These are phyloP conservation scores for Psilocybe tampanensis DNA, from an alignment of 768 basidiomycete species.

Conservation along the genomic window DNA sequence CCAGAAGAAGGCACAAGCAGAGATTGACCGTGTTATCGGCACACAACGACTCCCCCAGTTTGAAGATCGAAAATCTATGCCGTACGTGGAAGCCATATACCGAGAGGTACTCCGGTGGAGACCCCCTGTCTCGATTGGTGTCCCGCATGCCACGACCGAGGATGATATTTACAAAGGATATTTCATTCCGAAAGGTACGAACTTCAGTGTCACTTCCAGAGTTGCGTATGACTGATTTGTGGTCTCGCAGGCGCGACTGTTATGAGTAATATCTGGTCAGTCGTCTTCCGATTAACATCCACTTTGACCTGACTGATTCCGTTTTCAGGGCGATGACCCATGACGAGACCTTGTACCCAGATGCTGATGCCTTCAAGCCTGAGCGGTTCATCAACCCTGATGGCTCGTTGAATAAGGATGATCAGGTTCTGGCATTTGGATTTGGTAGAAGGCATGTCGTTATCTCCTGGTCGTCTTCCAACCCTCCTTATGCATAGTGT, in stretches of 20 bases:
- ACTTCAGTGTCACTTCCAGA: neutral
- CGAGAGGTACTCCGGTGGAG: conserved; percentile 20
- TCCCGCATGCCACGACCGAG: conserved; percentile 11
- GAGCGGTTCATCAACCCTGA: conserved; percentile 20
- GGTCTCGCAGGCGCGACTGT: conserved; percentile 2
- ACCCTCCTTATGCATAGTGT: too few species aligned
- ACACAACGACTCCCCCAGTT: conserved; percentile 16
- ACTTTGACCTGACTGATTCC: neutral
- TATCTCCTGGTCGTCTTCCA: neutral
- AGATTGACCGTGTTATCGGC: conserved; percentile 16
- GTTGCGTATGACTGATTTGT: neutral
- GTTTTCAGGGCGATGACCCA: conserved; percentile 20
- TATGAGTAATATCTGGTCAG: conserved; percentile 13
- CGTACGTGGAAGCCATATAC: conserved; percentile 16
- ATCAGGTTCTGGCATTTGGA: conserved; percentile 9
- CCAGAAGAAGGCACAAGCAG: conserved; percentile 16
- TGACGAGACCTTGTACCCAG: conserved; percentile 20
- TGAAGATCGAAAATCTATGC: conserved; percentile 13
- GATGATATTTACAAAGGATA: conserved; percentile 16
- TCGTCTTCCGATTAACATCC: neutral
- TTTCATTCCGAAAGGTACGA: conserved; percentile 17
- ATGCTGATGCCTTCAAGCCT: conserved; percentile 24
- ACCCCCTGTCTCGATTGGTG: conserved; percentile 6
- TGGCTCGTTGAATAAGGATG: conserved; percentile 10
- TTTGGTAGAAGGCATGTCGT: conserved; percentile 18